Evolutionary conservation across 352 stramenopile genomes (phyloP).

Genomic region (Phytophthora podocarpi): DNA sequence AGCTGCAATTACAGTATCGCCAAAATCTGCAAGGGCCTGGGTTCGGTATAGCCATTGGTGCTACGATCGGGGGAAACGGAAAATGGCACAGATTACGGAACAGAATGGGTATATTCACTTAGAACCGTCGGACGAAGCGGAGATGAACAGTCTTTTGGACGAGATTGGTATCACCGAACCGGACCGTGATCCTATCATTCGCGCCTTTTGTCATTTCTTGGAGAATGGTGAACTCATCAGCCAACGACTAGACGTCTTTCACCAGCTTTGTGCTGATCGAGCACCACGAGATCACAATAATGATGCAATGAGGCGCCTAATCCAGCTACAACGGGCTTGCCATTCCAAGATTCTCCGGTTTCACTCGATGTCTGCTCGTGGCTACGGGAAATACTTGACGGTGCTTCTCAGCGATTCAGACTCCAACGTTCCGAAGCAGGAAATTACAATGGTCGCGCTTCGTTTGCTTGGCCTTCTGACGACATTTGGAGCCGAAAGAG

Average conservation of each 20-base stretch:
- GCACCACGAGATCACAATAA: slow-evolving; percentile 2
- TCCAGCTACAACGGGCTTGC: slow-evolving; percentile 39
- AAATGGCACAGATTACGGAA: slow-evolving; percentile 44
- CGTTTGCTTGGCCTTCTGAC: slow-evolving; percentile 74
- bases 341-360: slow-evolving; percentile 44
- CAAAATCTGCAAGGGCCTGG: slow-evolving; percentile 55
- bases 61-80: slow-evolving; percentile 53
- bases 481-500: slow-evolving; percentile 54
- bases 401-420: slow-evolving; percentile 9
- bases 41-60: slow-evolving; percentile 76
- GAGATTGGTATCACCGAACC: slow-evolving; percentile 36
- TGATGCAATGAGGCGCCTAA: slow-evolving; percentile 31
- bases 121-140: slow-evolving; percentile 42
- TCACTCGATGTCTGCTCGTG: slow-evolving; percentile 42
- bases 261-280: slow-evolving; percentile 34
- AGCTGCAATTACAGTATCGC: slow-evolving; percentile 41
- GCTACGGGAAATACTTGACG: slow-evolving; percentile 49
- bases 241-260: slow-evolving; percentile 45
- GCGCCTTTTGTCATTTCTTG: slow-evolving; percentile 55
- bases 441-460: slow-evolving; percentile 58
- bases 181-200: slow-evolving; percentile 43
- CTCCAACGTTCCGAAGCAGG: slow-evolving; percentile 17
- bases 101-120: slow-evolving; percentile 65
- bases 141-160: slow-evolving; percentile 48
- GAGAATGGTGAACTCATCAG: slow-evolving; percentile 52